phyloP scores from a whole-genome alignment of 1,284 basidiomycete species.

The Stereum hirsutum region DNA sequence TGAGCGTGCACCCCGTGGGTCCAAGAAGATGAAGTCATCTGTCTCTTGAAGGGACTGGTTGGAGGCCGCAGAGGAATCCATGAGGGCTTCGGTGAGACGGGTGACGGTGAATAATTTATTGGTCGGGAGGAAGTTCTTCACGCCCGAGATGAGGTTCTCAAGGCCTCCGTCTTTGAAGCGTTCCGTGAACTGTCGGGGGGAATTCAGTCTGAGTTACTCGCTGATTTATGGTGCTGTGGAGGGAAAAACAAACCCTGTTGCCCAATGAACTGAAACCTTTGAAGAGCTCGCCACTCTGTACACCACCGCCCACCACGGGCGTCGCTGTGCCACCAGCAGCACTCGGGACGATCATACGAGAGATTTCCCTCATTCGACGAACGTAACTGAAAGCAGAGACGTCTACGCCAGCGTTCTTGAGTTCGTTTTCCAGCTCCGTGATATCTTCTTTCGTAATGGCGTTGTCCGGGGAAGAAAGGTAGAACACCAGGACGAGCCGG shows the following conservation, averaged over 20 bases:
- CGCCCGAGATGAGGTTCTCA: slow-evolving; percentile 94
- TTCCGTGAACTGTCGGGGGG: slow-evolving; percentile 65
- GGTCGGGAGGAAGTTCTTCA: slow-evolving; percentile 96
- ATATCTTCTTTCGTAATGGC: slow-evolving; percentile 82
- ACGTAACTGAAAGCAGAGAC: slow-evolving; percentile 90
- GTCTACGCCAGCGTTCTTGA: slow-evolving; percentile 75
- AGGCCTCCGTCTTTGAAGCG: slow-evolving; percentile 90
- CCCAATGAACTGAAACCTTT: slow-evolving; percentile 90
- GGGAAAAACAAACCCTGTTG: slow-evolving; percentile 56
- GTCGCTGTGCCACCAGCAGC: slow-evolving; percentile 58
- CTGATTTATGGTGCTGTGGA: background rate
- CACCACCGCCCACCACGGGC: slow-evolving; percentile 61
- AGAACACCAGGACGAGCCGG: slow-evolving; percentile 90
- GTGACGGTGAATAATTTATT: slow-evolving; percentile 94
- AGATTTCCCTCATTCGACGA: slow-evolving; percentile 85
- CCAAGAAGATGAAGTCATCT: slow-evolving; percentile 93
- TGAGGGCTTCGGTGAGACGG: slow-evolving; percentile 88
- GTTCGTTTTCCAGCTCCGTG: slow-evolving; percentile 78
- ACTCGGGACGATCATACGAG: slow-evolving; percentile 62
- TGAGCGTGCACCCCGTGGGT: slow-evolving; percentile 74
- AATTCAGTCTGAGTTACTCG: slow-evolving; percentile 7
- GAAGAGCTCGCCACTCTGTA: slow-evolving; percentile 72
- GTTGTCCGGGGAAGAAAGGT: slow-evolving; percentile 79
- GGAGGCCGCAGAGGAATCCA: slow-evolving; percentile 91
- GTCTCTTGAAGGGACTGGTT: slow-evolving; percentile 93